Evolutionary conservation across 495 filamentous ascomycete genomes (phyloP).

Genomic region (Xylaria nigripes): DNA sequence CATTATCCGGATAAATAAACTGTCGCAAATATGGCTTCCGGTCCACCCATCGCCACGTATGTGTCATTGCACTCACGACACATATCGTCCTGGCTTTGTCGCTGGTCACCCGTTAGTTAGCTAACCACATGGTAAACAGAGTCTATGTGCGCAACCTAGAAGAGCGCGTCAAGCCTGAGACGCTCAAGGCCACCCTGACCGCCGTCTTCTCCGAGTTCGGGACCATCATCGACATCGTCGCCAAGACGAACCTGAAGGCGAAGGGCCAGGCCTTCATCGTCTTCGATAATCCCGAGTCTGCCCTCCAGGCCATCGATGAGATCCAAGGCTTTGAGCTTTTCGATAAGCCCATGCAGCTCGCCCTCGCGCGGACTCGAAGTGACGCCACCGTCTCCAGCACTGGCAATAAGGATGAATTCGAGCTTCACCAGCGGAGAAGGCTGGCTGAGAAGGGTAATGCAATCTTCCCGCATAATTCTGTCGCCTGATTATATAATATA

Average conservation of each 20-base stretch:
- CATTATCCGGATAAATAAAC: too few species aligned
- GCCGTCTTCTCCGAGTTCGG: constrained; percentile 90
- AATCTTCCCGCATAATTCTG: not conserved
- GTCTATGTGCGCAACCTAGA: constrained; percentile 84
- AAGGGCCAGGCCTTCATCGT: constrained; percentile 97
- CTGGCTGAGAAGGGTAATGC: constrained; percentile 79
- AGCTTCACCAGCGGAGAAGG: constrained; percentile 75
- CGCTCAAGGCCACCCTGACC: constrained; percentile 62
- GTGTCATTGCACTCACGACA: constrained; percentile 60
- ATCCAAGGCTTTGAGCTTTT: constrained; percentile 92
- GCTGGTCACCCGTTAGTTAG: constrained; percentile 17
- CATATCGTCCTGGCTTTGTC: constrained; percentile 31
- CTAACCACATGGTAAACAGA: constrained; percentile 24
- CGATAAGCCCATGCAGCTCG: constrained; percentile 83
- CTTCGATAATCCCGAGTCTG: constrained; percentile 70
- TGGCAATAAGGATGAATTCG: constrained; percentile 72
- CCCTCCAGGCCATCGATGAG: constrained; percentile 74
- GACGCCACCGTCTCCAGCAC: constrained; percentile 75
- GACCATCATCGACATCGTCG: constrained; percentile 81
- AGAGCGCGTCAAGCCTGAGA: constrained; percentile 78
- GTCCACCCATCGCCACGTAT: constrained; percentile 48
- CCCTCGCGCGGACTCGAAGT: constrained; percentile 75
- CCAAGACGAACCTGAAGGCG: constrained; percentile 83
- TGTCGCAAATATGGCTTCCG: constrained; percentile 28
- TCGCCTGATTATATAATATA: not conserved